Evolutionary conservation across 495 filamentous ascomycete species (phyloP).

Genomic region (Annulohypoxylon bovei): DNA sequence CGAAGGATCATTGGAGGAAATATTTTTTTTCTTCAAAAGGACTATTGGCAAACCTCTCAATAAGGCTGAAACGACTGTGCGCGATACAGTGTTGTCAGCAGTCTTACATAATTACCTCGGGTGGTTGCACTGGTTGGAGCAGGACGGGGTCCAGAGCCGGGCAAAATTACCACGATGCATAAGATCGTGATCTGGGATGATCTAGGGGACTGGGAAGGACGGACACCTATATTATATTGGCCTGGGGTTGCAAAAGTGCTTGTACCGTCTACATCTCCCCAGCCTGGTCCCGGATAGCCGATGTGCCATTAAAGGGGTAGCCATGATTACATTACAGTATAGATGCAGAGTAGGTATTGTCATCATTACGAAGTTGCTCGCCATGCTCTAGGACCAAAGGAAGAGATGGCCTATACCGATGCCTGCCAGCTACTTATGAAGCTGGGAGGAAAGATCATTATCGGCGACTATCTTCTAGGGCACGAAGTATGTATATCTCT

Average conservation of each 20-base stretch:
- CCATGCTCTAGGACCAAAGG: neutral
- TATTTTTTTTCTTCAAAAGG: neutral
- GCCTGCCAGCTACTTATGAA: neutral
- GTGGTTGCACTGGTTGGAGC: slow-evolving; percentile 15
- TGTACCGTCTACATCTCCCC: neutral
- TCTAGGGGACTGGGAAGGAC: slow-evolving; percentile 7
- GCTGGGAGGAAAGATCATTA: slow-evolving; percentile 1
- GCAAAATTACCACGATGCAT: slow-evolving; percentile 34
- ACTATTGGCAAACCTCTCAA: slow-evolving; percentile 7
- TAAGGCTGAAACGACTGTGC: slow-evolving; percentile 37
- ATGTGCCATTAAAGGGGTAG: slow-evolving; percentile 9
- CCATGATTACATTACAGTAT: neutral
- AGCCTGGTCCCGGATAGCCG: neutral
- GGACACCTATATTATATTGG: slow-evolving; percentile 14
- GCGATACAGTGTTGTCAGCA: slow-evolving; percentile 15
- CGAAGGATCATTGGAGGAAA: slow-evolving; percentile 1
- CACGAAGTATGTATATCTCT: slow-evolving; percentile 8
- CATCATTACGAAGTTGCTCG: neutral
- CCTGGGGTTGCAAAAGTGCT: neutral
- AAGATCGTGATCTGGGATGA: slow-evolving; percentile 40
- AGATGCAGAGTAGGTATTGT: slow-evolving; percentile 7
- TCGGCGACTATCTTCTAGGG: slow-evolving; percentile 32
- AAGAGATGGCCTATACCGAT: neutral
- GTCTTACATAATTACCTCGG: slow-evolving; percentile 29
- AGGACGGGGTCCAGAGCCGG: slow-evolving; percentile 14